Evolutionary conservation across 345 rosid species (phyloP).

Genomic region (Murraya koenigii): DNA sequence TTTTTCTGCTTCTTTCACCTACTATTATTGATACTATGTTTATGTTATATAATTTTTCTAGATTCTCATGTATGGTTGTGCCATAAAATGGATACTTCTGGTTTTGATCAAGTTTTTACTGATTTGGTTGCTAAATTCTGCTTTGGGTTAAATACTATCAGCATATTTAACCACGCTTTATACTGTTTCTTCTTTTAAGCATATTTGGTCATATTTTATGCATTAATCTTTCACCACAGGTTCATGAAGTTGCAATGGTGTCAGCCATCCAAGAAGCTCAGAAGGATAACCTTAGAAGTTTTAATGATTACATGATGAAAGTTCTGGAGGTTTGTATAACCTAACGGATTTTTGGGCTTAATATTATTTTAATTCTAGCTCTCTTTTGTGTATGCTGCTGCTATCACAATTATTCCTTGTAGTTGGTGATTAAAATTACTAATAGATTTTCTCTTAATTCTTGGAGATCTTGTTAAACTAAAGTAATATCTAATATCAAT

Average conservation of each 20-base stretch:
- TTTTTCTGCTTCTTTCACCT: background rate
- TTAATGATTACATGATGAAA: conserved; percentile 93
- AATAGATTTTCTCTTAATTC: background rate
- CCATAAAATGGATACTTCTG: background rate
- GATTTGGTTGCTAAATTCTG: conserved; percentile 6
- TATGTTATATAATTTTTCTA: background rate
- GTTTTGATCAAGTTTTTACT: background rate
- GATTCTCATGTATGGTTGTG: background rate
- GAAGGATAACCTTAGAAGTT: conserved; percentile 85
- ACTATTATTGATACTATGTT: background rate
- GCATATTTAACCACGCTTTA: background rate
- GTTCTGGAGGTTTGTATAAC: conserved; percentile 74
- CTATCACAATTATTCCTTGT: background rate
- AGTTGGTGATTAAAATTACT: background rate
- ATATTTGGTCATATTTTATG: conserved; percentile 1
- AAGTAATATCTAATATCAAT: background rate
- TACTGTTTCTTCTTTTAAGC: background rate
- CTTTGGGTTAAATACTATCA: background rate
- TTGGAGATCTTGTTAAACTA: background rate
- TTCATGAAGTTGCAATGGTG: conserved; percentile 98
- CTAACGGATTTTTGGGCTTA: background rate
- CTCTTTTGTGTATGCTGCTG: background rate
- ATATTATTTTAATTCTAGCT: background rate
- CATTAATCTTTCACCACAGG: conserved; percentile 38
- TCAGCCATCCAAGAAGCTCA: conserved; percentile 98